Percentiles rank a stretch among this genome's conserved stretches.
phyloP scores from a whole-genome alignment of 2,329 filamentous ascomycete species.

The Cryphonectria japonica region DNA sequence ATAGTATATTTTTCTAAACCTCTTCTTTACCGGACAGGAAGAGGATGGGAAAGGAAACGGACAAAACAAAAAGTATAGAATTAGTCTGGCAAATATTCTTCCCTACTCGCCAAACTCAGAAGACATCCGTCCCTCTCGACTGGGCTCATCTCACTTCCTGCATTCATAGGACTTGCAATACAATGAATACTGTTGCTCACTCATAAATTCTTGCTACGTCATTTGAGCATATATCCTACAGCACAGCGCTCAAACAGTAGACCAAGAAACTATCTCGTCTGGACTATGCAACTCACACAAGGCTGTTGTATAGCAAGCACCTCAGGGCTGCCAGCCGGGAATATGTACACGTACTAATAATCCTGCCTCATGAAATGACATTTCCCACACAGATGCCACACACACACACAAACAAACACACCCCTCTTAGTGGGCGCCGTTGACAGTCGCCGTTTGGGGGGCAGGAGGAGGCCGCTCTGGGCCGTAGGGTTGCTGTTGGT shows the following conservation, averaged over 20 bases:
- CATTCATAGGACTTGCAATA: neutral
- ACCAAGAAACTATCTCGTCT: neutral
- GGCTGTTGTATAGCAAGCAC: neutral
- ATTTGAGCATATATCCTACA: conserved; percentile 10
- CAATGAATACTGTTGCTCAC: neutral
- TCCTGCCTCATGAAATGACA: neutral
- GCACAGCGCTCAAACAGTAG: neutral
- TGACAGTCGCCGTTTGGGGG: conserved; percentile 41
- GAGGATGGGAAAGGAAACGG: too few species aligned
- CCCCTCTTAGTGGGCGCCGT: conserved; percentile 45
- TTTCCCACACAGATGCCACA: neutral
- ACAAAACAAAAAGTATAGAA: neutral
- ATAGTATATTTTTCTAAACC: too few species aligned
- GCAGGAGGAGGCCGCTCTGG: conserved; percentile 55
- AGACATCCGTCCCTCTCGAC: neutral
- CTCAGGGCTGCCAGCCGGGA: neutral
- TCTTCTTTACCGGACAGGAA: too few species aligned
- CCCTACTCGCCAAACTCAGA: neutral
- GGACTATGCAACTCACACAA: neutral
- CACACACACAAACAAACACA: neutral
- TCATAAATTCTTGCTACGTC: neutral
- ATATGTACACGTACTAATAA: neutral
- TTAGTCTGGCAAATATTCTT: neutral
- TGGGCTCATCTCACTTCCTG: neutral
- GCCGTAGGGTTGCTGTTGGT: conserved; percentile 47